Conservation (phyloP, 1,139 yeast species). For the Schwanniomyces etchellsii region DNA sequence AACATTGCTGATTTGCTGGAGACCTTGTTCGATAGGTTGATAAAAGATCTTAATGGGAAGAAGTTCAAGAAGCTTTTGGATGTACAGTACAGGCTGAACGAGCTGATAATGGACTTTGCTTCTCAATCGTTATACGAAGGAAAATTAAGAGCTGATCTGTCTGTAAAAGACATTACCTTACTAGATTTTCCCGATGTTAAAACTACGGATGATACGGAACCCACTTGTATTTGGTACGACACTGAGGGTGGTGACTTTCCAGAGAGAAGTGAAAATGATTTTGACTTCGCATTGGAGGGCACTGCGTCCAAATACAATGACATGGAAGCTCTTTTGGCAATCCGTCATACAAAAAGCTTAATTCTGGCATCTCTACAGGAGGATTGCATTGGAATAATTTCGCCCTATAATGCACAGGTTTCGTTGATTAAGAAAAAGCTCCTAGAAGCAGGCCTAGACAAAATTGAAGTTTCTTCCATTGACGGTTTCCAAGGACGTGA, state of each 20-base stretch:
- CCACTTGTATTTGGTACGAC: constrained; percentile 68
- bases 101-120: constrained; percentile 72
- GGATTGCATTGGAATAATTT: constrained; percentile 67
- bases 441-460: constrained; percentile 15
- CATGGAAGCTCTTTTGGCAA: constrained; percentile 61
- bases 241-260: constrained; percentile 88
- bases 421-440: constrained; percentile 46
- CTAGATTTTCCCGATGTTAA: constrained; percentile 51
- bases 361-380: constrained; percentile 41
- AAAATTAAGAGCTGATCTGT: constrained; percentile 54
- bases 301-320: constrained; percentile 63
- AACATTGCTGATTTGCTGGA: constrained; percentile 40
- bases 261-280: constrained; percentile 46
- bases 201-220: constrained; percentile 25
- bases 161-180: constrained; percentile 50
- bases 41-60: constrained; percentile 46
- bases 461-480: constrained; percentile 38
- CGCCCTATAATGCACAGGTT: constrained; percentile 90
- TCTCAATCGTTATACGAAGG: constrained; percentile 62
- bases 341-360: constrained; percentile 49
- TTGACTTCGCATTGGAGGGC: constrained; percentile 13
- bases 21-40: constrained; percentile 78
- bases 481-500: constrained; percentile 60
- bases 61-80: constrained; percentile 50
- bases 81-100: constrained; percentile 85